phyloP scores from a whole-genome alignment of 2,329 filamentous ascomycete species.

The Orbilia oligospora region DNA sequence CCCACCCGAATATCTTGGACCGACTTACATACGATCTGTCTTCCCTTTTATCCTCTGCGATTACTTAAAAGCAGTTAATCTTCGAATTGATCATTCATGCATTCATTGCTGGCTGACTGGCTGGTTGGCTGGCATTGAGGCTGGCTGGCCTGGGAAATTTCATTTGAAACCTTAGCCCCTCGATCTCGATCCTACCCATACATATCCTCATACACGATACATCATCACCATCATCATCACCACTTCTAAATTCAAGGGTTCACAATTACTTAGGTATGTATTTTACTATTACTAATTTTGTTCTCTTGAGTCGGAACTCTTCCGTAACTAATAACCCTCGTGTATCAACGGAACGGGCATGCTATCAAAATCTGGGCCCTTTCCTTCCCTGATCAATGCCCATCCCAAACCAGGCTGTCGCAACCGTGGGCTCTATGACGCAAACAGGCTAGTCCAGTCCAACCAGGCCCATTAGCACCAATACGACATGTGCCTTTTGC shows the following conservation, averaged over 20 bases:
- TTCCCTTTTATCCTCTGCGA: conserved; percentile 5
- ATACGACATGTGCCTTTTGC: too few relatives aligned
- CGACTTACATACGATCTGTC: too few relatives aligned
- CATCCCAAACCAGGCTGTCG: conserved; percentile 37
- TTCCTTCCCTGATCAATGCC: too few relatives aligned
- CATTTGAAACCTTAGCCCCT: conserved; percentile 11
- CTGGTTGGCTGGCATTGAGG: background rate
- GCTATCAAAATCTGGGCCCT: conserved; percentile 3
- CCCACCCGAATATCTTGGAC: background rate
- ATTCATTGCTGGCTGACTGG: too few relatives aligned
- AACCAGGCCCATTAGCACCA: conserved; percentile 6
- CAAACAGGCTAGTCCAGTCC: conserved; percentile 42
- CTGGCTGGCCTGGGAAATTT: conserved; percentile 12
- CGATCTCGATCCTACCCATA: background rate
- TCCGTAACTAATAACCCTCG: background rate
- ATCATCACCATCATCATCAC: background rate
- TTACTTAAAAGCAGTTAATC: background rate
- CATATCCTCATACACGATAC: conserved; percentile 1
- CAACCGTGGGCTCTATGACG: conserved; percentile 49
- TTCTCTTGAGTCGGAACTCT: too few relatives aligned
- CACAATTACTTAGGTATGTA: too few relatives aligned
- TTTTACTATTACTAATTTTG: too few relatives aligned
- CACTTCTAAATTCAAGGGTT: background rate
- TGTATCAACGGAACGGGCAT: conserved; percentile 26
- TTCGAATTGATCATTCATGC: background rate